Conservation (phyloP, 352 stramenopile species). For the Thalassiosira allenii region DNA sequence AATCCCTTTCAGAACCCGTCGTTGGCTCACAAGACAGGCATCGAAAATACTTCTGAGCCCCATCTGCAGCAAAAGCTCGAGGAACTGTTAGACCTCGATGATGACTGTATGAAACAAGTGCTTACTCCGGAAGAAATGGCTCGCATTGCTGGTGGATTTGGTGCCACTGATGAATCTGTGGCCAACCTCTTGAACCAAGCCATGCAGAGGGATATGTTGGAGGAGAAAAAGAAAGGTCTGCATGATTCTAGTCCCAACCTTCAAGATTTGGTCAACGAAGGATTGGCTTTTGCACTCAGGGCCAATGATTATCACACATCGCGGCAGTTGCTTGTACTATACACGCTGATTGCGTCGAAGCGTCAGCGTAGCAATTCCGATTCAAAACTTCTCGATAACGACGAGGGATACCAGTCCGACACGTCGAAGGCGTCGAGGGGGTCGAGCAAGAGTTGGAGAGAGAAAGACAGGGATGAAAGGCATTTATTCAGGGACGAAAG, state of each 20-base stretch:
- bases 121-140: conserved; percentile 77
- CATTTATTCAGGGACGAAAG: conserved; percentile 14
- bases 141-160: conserved; percentile 74
- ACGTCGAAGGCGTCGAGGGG: conserved; percentile 23
- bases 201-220: conserved; percentile 68
- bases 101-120: conserved; percentile 70
- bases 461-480: conserved; percentile 37
- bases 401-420: conserved; percentile 23
- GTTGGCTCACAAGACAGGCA: conserved; percentile 76
- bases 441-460: conserved; percentile 34
- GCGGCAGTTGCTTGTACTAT: conserved; percentile 83
- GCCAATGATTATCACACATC: conserved; percentile 83
- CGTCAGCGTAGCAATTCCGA: conserved; percentile 35
- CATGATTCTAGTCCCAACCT: conserved; percentile 61
- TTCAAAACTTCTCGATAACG: conserved; percentile 24
- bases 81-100: conserved; percentile 83
- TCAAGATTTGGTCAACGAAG: conserved; percentile 86
- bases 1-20: conserved; percentile 85
- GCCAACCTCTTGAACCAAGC: conserved; percentile 79
- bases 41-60: conserved; percentile 74
- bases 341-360: conserved; percentile 79
- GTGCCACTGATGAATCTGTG: conserved; percentile 81
- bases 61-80: conserved; percentile 82
- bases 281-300: conserved; percentile 75
- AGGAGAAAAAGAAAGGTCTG: conserved; percentile 24